These are phyloP conservation scores for Xylaria grammica DNA, from an alignment of 495 filamentous ascomycete species.

Conservation along the genomic window DNA sequence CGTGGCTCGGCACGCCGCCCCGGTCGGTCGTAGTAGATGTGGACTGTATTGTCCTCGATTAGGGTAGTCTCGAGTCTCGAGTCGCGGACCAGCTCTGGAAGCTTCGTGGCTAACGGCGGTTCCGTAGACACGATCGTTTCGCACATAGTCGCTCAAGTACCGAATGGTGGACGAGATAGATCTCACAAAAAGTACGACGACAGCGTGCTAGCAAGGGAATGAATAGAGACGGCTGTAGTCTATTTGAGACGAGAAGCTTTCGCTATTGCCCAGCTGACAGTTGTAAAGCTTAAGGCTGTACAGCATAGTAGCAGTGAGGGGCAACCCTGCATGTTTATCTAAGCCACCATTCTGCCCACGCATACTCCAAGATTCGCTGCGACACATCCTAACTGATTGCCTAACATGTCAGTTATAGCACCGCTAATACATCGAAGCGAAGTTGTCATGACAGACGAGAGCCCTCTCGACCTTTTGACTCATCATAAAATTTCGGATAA, in stretches of 20 bases:
- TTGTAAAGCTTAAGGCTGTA: constrained; percentile 12
- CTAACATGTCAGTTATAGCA: too few species aligned
- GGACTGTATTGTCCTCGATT: not conserved
- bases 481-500: not conserved
- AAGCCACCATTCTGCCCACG: not conserved
- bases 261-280: not conserved
- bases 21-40: constrained; percentile 9
- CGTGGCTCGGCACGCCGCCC: constrained; percentile 2
- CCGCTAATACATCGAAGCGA: too few species aligned
- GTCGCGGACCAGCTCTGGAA: constrained; percentile 13
- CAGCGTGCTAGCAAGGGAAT: not conserved
- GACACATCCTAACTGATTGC: not conserved
- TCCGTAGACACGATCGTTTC: not conserved
- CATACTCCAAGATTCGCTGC: constrained; percentile 1
- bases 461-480: not conserved
- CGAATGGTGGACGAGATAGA: not conserved
- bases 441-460: not conserved
- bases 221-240: constrained; percentile 15
- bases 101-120: not conserved
- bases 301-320: not conserved
- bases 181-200: not conserved
- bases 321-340: not conserved
- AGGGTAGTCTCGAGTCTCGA: constrained; percentile 2
- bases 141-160: not conserved
- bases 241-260: constrained; percentile 5